Conservation (phyloP, 768 basidiomycete species). For the Tephrocybe rancida region DNA sequence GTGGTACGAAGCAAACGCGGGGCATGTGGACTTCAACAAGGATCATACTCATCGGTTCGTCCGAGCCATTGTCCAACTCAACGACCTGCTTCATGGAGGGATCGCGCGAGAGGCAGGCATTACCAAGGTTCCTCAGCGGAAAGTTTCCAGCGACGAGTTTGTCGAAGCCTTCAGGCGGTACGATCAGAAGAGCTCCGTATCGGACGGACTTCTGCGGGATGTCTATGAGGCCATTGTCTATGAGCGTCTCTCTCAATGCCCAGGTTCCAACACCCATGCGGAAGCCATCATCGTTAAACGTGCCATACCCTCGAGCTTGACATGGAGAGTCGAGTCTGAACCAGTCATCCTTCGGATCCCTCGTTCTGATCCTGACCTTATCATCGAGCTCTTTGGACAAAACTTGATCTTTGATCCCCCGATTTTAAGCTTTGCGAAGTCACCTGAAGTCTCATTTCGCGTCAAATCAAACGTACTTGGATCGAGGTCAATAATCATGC, state of each 20-base stretch:
- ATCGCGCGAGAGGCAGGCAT: constrained; percentile 63
- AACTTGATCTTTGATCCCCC: constrained; percentile 90
- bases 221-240: constrained; percentile 78
- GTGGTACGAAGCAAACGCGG: constrained; percentile 90
- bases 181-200: constrained; percentile 70
- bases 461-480: constrained; percentile 88
- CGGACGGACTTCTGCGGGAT: constrained; percentile 75
- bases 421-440: constrained; percentile 75
- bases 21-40: constrained; percentile 77
- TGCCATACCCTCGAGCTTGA: constrained; percentile 74
- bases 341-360: constrained; percentile 86
- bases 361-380: constrained; percentile 79
- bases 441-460: constrained; percentile 85
- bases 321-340: constrained; percentile 88
- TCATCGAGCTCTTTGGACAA: constrained; percentile 84
- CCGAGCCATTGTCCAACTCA: constrained; percentile 83
- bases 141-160: constrained; percentile 78
- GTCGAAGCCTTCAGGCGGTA: constrained; percentile 79
- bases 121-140: constrained; percentile 54
- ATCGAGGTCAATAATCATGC: constrained; percentile 78
- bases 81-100: constrained; percentile 83
- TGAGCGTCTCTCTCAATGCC: constrained; percentile 75
- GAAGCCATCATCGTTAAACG: constrained; percentile 76
- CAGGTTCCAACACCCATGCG: constrained; percentile 43
- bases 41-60: constrained; percentile 79